Base-by-base conservation (phyloP, 257 asterid species). In the Eucommia ulmoides region DNA sequence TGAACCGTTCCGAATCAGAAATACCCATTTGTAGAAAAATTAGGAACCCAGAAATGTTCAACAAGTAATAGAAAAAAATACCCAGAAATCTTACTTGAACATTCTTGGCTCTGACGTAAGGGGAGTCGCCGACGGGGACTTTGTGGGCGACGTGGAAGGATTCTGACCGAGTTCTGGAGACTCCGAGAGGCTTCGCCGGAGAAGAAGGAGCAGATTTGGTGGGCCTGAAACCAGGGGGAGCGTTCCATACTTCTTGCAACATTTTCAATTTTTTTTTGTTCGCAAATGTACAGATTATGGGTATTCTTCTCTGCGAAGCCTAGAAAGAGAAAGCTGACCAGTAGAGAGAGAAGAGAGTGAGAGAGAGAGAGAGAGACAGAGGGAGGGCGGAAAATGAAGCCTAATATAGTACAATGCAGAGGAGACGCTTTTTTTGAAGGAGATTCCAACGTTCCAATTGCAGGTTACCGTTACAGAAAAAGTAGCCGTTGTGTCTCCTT, bases 211-310 rank as follows among this genome's bases (percentile, higher is more conserved):
- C 98, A 1, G 98, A 89, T 49, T 89, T 89, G 0, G 91, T 72
- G 19, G 88, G 92, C 15, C 96, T 74, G 83, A 82, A 74, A 23
- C 91, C 96, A 8, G 93, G 88, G 0, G 91, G 96, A 12, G 70
- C 98, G 53, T 89, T 85, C 94, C 97, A 78, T 81, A 75, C 73
- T 9, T 88, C 93, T 51, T 88, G 80, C 87, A 80, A 64, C 93
- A 83, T 87, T 65, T 68, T 69, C 24, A 24, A 22, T 24, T 48
- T 18, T 14, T 6, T 9, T 52, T 16, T 45, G 46, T 3, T 35
- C n/a, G 9, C 15, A 35, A 33, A 33, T 33, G 2, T 33, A 33
- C 4, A 49, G 50, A 61, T 19, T n/a, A n/a, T n/a, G n/a, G n/a
- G n/a, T n/a, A n/a, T n/a, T n/a, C n/a, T n/a, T n/a, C n/a, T n/a